Evolutionary conservation across 2,329 filamentous ascomycete species (phyloP).

Genomic region (Colletotrichum eleusines): DNA sequence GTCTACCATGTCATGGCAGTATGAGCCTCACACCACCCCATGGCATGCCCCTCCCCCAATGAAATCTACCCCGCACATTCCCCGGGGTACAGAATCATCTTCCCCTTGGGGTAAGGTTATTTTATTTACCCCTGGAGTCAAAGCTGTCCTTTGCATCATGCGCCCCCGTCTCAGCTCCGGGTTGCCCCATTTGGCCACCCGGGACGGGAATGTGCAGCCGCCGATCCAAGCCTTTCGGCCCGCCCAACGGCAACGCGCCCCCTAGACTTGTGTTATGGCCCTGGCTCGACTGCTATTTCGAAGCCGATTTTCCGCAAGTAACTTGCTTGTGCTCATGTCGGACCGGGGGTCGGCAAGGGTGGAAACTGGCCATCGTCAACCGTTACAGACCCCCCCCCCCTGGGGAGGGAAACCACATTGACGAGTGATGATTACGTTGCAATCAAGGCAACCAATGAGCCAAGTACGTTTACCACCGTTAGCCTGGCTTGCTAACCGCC

Average conservation of each 20-base stretch:
- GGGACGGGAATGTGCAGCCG: conserved; percentile 12
- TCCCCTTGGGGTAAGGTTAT: neutral
- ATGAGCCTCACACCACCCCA: conserved; percentile 10
- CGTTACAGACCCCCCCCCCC: neutral
- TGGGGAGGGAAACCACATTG: neutral
- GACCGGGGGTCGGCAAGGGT: neutral
- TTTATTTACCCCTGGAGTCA: conserved; percentile 9
- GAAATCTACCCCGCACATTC: conserved; percentile 28
- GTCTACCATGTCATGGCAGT: neutral
- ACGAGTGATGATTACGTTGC: neutral
- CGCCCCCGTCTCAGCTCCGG: conserved; percentile 9
- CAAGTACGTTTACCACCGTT: no score
- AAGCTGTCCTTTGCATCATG: neutral
- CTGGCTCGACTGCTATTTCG: neutral
- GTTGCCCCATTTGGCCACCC: conserved; percentile 29
- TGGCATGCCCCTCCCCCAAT: neutral
- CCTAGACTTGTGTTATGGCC: neutral
- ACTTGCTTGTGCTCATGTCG: neutral
- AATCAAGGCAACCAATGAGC: no score
- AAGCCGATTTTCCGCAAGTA: conserved; percentile 14
- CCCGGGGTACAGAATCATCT: neutral
- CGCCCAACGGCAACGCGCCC: conserved; percentile 14
- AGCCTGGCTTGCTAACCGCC: no score
- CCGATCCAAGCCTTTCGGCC: neutral
- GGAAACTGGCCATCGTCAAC: neutral